phyloP scores from a whole-genome alignment of 371 early-diverging fungal species.

The Batkoa obscura region DNA sequence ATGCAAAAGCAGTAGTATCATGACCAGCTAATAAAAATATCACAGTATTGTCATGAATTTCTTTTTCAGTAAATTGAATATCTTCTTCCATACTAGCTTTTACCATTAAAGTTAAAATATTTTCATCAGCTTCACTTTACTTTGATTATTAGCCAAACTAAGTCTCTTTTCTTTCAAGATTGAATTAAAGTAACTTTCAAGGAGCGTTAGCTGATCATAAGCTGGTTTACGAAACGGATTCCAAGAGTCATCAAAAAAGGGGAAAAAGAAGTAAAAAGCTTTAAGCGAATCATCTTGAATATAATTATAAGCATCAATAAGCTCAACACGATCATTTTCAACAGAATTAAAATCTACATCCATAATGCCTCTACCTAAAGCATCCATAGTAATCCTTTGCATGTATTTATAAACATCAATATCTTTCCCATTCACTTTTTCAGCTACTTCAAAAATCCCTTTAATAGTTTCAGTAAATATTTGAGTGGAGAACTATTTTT shows the following conservation, averaged over 20 bases:
- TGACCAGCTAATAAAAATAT: slow-evolving; percentile 3
- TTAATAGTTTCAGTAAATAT: slow-evolving; percentile 1
- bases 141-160: background rate
- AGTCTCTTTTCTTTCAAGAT: background rate
- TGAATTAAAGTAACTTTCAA: background rate
- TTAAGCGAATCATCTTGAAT: background rate
- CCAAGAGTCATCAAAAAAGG: background rate
- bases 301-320: background rate
- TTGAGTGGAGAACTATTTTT: slow-evolving; percentile 5
- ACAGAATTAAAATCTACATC: background rate
- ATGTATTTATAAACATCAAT: slow-evolving; percentile 11
- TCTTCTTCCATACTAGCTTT: background rate
- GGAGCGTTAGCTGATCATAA: background rate
- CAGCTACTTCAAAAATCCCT: no score
- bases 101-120: background rate
- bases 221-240: background rate
- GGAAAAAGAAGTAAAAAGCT: background rate
- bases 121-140: background rate
- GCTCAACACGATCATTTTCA: background rate
- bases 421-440: slow-evolving; percentile 8
- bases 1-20: slow-evolving; percentile 1
- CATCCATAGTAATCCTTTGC: slow-evolving; percentile 2
- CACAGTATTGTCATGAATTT: background rate
- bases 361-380: background rate
- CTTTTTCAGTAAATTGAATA: background rate